Percentiles rank a stretch among this genome's conserved stretches.
Conservation (phyloP, 768 basidiomycete species). For the Cystofilobasidium ferigula region DNA sequence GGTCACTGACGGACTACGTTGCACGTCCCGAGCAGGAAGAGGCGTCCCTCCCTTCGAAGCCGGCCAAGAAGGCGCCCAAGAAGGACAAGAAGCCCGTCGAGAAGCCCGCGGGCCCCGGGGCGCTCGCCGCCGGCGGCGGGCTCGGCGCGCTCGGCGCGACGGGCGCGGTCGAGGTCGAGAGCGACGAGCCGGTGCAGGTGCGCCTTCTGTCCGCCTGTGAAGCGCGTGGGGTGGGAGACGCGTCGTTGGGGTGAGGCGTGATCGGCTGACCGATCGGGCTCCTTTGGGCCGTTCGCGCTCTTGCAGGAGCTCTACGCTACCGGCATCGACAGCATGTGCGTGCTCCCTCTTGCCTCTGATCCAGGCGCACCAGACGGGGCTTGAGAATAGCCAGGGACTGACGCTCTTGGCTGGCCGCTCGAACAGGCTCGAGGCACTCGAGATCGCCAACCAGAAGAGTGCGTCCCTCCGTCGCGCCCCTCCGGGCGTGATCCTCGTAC, state of each 20-base stretch:
- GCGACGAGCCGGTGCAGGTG: constrained; percentile 42
- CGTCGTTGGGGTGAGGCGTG: no score
- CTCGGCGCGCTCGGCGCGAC: constrained; percentile 32
- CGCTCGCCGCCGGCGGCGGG: constrained; percentile 59
- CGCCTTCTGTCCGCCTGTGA: not conserved
- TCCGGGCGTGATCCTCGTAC: not conserved
- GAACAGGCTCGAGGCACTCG: constrained; percentile 75
- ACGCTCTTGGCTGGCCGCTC: not conserved
- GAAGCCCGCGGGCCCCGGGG: constrained; percentile 72
- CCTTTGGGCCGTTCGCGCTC: not conserved
- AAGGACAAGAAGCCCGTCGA: constrained; percentile 30
- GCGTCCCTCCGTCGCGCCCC: constrained; percentile 51
- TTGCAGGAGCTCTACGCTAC: constrained; percentile 61
- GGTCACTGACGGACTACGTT: not conserved
- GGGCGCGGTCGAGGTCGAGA: constrained; percentile 24
- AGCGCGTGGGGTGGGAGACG: not conserved
- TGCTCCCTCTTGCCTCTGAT: not conserved
- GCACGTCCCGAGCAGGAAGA: constrained; percentile 1
- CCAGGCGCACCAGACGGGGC: no score
- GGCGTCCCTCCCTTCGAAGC: not conserved
- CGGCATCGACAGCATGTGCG: constrained; percentile 52
- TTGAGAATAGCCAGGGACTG: not conserved
- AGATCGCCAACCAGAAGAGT: constrained; percentile 79
- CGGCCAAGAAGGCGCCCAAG: constrained; percentile 4
- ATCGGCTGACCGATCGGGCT: not conserved